Evolutionary conservation across 2,329 filamentous ascomycete species (phyloP), one percentile per base, ranked within the genome.

Genomic region (Microcera coccophila): DNA sequence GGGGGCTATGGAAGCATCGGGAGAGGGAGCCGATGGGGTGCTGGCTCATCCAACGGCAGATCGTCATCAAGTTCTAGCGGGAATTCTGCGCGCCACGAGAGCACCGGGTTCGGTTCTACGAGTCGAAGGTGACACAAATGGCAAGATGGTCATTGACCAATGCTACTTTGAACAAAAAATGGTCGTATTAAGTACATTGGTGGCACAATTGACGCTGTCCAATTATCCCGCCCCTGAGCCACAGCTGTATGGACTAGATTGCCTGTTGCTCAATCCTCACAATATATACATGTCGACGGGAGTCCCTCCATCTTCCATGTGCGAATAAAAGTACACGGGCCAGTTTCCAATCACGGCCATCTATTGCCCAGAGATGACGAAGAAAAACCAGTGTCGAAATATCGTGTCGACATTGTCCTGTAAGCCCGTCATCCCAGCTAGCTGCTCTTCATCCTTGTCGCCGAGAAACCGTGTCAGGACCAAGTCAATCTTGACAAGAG

Each of bases 61-160:
- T 63, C 61, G 46, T 63, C 64, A 3, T 69, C 70, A 1, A 60
- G 63, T 14, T 66, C 65, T 2, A 56, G 55, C 20, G 66, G 65
- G 32, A 17, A 17, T 20, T 74, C 72, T 8, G 69, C 73, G 12
- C 75, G 78, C 40, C 74, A 84, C 54, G 77, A 84, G 54, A 86
- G 82, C 54, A 88, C 84, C 1, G 85, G 85, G 0, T 89, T 87
- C 58, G 85, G 85, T 8, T 84, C 81, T 8, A 88, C 85, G 0
- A 78, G 70, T 44, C 71, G 81, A 44, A 72, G 80, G 53, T 83
- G 56, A 26, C 22, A 26, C 12, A 12, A 26, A 26, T 26, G 7
- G 7, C 7, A 26, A 26, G 7, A 26, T 26, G 7, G 7, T 26
- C 22, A 26, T 26, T n/a, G n/a, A n/a, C n/a, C n/a, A n/a, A n/a